Base-by-base conservation (phyloP, 2,329 filamentous ascomycete genomes). In the Fusarium clavum region DNA sequence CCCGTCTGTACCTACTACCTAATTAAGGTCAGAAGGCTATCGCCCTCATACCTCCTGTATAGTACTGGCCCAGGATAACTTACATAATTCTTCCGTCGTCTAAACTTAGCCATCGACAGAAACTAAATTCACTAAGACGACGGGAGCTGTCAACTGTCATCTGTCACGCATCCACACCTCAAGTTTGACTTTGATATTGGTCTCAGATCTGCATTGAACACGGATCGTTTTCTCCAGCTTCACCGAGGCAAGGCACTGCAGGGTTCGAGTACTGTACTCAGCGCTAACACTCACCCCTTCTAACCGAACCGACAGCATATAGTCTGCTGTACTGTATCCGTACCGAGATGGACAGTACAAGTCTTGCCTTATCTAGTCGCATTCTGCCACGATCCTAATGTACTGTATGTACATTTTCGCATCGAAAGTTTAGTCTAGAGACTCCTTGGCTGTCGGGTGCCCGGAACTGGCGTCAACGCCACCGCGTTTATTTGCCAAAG, bases 391-490 rank as follows among this genome's bases (percentile, higher is more conserved):
- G 47, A 22, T 24, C 41, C 13, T 11, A 24, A 9, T 7, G 34
- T 40, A 52, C 32, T n/a, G 24, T n/a, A 10, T 25, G 30, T 16
- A 40, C 40, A 46, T 43, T 65, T 41, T 61, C 49, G 41, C 38
- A 47, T 43, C 5, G 34, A 38, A 38, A 38, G 34, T 38, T 38
- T n/a, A 49, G 43, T 43, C 47, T 62, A 32, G 49, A 24, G 25
- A 52, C 48, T 52, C 53, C 38, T 47, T 59, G 25, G 30, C 43
- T 22, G 34, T 63, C 25, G 43, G 45, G 27, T 54, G 20, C 44
- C 41, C 47, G 44, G 20, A 46, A 44, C 40, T 67, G 43, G 52
- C 38, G 51, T 25, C 52, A 47, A 40, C 54, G 68, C 68, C 68
- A 69, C 54, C 47, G 52, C 48, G 25, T 57, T 47, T 40, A 27